A percentile compares a stretch with the other conserved stretches of the same genome.
Conservation (phyloP, 139 green algal species). For the Yamagishiella unicocca region DNA sequence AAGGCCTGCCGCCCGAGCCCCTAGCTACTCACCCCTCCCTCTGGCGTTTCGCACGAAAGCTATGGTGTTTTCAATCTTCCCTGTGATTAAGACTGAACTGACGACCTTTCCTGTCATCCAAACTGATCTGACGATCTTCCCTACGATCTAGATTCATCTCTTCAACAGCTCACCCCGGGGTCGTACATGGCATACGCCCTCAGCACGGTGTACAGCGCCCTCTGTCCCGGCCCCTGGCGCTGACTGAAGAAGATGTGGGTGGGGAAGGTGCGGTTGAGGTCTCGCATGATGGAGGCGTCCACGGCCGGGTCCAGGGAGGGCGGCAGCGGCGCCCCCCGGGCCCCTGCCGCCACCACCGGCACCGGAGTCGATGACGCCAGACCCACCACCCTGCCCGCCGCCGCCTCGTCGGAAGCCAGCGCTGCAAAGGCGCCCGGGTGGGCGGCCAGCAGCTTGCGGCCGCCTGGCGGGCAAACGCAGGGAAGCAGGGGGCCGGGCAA, state of each 20-base stretch:
- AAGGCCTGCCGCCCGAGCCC: no score
- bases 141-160: no score
- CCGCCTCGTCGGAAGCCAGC: background rate
- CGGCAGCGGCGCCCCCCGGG: conserved; percentile 36
- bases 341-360: background rate
- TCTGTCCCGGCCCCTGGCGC: conserved; percentile 82
- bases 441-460: conserved; percentile 34
- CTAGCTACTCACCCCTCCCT: no score
- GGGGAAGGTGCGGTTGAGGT: conserved; percentile 88
- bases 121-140: no score
- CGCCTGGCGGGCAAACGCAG: no score
- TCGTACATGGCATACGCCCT: conserved; percentile 74
- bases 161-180: conserved; percentile 58
- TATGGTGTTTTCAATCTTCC: no score
- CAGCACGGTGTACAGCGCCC: conserved; percentile 88
- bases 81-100: no score
- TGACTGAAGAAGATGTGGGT: conserved; percentile 85
- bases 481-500: no score
- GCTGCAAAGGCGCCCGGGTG: conserved; percentile 50
- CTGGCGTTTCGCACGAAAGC: no score
- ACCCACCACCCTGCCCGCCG: background rate
- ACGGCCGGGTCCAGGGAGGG: conserved; percentile 24
- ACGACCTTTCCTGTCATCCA: no score
- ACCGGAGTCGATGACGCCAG: background rate
- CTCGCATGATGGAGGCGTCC: conserved; percentile 76